phyloP scores from a whole-genome alignment of 176 grass and related monocot genomes.

The Cenchrus americanus region DNA sequence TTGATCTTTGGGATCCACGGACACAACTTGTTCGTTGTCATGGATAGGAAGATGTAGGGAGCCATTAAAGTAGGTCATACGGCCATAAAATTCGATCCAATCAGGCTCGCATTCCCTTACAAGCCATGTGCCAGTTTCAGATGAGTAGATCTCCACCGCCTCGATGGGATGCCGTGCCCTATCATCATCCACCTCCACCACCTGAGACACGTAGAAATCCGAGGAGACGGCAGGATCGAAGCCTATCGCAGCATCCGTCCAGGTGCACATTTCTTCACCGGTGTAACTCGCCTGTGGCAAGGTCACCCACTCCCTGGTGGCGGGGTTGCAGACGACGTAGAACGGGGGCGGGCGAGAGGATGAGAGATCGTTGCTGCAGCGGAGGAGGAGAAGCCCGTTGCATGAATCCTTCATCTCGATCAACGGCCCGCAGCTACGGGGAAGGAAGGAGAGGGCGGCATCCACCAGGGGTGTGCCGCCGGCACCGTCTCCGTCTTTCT shows the following conservation, averaged over 20 bases:
- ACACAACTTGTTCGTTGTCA: too few relatives aligned
- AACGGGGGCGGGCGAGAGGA: neutral
- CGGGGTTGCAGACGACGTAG: constrained; percentile 4
- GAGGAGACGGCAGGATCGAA: neutral
- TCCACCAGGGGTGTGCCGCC: neutral
- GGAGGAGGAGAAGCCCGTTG: neutral
- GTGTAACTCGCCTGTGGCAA: neutral
- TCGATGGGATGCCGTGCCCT: neutral
- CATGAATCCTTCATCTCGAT: neutral
- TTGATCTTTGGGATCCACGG: too few relatives aligned
- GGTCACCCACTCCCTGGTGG: neutral
- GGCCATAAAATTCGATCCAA: too few relatives aligned
- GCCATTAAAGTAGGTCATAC: neutral
- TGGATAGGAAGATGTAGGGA: neutral
- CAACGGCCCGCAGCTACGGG: neutral
- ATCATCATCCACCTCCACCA: neutral
- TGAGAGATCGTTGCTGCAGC: too few relatives aligned
- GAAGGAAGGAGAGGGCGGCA: neutral
- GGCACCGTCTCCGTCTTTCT: too few relatives aligned
- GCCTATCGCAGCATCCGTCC: neutral
- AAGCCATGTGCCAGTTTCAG: neutral
- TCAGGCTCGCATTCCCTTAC: neutral
- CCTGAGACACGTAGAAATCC: neutral
- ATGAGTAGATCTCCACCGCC: neutral
- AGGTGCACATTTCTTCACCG: too few relatives aligned